Evolutionary conservation across 805 yeast genomes (phyloP), one percentile per base, ranked within the genome.

Genomic region (Brettanomyces nanus): DNA sequence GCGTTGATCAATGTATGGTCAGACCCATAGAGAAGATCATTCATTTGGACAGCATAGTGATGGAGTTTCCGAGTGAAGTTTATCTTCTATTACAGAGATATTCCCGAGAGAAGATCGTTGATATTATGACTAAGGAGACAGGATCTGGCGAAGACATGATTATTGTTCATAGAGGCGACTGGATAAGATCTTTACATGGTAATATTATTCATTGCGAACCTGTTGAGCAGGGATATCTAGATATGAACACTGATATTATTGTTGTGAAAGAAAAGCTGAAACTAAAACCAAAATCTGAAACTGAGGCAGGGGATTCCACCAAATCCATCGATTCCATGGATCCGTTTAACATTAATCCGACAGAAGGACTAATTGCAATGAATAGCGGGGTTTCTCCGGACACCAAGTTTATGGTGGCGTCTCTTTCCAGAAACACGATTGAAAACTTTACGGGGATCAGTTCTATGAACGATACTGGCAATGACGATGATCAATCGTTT

Each of bases 191-290:
- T 4, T 48, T 75, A 15, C 68, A 69, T 44, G 82, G 82, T 17
- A 49, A 51, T 5, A 68, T 85, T 3, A 47, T 72, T 3, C 67
- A 78, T 19, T 75, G 86, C 53, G 94, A 84, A 47, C 95, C 95
- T 0, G 67, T 75, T 2, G 74, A 71, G 30, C 94, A 84, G 52
- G 95, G 95, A 1, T 45, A 54, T 5, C 48, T 81, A 1, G 54
- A 60, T 17, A 39, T 45, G 2, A 54, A 58, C 1, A 77, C 90
- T 0, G 62, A 62, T n/a, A 58, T 85, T 3, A 69, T 77, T 3
- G 57, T 83, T 22, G 70, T 78, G 14, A 70, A 67, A 41, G 37
- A 37, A 18, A 32, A 40, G 11, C 15, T 33, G 4, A 15, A 3
- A 3, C 14, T 30, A 6, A n/a, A 9, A 6, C 6, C 6, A n/a